A percentile compares a stretch with the other conserved stretches of the same genome.
Conservation (phyloP, 148 eudicot species). For the Vaccinium darrowii region DNA sequence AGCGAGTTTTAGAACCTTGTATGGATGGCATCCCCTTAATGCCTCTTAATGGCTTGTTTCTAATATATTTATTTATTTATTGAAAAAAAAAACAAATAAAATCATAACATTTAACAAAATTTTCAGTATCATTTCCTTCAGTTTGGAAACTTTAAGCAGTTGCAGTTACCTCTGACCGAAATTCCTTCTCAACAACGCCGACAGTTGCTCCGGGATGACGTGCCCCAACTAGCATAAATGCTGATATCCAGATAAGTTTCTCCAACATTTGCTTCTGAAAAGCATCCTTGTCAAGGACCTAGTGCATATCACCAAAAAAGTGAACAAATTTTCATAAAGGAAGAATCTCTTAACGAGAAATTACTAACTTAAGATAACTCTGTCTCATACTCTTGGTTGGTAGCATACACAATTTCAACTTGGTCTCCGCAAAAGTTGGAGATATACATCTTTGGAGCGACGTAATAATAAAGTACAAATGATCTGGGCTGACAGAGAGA, state of each 20-base stretch:
- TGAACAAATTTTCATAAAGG: not conserved
- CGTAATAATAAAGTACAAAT: not conserved
- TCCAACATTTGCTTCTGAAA: conserved; percentile 95
- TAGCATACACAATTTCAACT: not conserved
- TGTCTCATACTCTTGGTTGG: not conserved
- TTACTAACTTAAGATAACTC: not conserved
- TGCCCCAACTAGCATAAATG: conserved; percentile 98
- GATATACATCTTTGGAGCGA: not conserved
- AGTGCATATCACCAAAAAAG: conserved; percentile 8
- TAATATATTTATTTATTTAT: no score
- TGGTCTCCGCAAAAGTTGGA: not conserved
- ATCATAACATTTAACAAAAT: not conserved
- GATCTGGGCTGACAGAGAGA: not conserved
- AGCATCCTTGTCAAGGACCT: conserved; percentile 91
- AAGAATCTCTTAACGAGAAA: not conserved
- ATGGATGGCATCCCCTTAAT: no score
- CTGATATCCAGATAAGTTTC: conserved; percentile 96
- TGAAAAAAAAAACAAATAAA: not conserved
- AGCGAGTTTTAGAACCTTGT: no score
- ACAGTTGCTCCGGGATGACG: conserved; percentile 98
- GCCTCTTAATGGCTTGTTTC: no score
- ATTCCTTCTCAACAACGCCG: conserved; percentile 89
- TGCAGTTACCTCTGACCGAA: conserved; percentile 67
- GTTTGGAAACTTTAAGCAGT: not conserved
- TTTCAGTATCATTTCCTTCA: not conserved